Conservation (phyloP, 495 filamentous ascomycete species). For the Aspergillus indologenus region DNA sequence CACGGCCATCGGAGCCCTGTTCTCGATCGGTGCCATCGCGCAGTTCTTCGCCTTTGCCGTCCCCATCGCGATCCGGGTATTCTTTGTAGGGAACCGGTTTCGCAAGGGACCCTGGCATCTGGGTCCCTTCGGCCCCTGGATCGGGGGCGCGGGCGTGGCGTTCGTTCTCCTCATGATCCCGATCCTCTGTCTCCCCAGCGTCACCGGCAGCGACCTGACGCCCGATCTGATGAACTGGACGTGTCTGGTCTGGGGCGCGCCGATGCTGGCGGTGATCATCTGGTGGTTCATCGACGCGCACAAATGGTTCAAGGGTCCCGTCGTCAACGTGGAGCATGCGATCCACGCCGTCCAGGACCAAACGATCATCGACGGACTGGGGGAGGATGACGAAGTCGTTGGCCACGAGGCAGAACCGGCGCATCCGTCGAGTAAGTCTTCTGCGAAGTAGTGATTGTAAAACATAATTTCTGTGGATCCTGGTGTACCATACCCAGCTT, state of each 20-base stretch:
- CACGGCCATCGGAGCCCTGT: slow-evolving; percentile 68
- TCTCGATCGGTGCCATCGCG: slow-evolving; percentile 73
- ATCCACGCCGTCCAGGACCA: slow-evolving; percentile 23
- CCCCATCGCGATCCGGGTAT: slow-evolving; percentile 71
- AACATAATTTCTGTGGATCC: background rate
- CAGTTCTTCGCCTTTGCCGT: slow-evolving; percentile 73
- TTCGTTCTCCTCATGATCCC: slow-evolving; percentile 74
- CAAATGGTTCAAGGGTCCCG: slow-evolving; percentile 76
- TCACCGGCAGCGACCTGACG: slow-evolving; percentile 55
- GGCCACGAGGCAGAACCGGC: background rate
- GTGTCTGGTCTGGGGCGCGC: slow-evolving; percentile 67
- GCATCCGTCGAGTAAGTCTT: slow-evolving; percentile 7
- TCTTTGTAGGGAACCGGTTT: slow-evolving; percentile 70
- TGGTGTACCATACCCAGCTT: background rate
- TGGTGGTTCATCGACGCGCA: slow-evolving; percentile 71
- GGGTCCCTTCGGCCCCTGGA: slow-evolving; percentile 57
- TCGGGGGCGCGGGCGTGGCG: slow-evolving; percentile 56
- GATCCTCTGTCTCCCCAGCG: slow-evolving; percentile 67
- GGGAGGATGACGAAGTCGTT: slow-evolving; percentile 1
- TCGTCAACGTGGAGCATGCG: slow-evolving; percentile 52
- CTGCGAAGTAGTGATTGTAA: slow-evolving; percentile 6
- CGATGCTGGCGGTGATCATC: slow-evolving; percentile 58
- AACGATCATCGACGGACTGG: slow-evolving; percentile 9
- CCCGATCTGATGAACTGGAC: slow-evolving; percentile 73
- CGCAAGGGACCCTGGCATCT: slow-evolving; percentile 72